Percentiles rank a stretch among this genome's conserved stretches.
Evolutionary conservation across 805 yeast genomes (phyloP).

Genomic region (Schizosaccharomyces osmophilus): DNA sequence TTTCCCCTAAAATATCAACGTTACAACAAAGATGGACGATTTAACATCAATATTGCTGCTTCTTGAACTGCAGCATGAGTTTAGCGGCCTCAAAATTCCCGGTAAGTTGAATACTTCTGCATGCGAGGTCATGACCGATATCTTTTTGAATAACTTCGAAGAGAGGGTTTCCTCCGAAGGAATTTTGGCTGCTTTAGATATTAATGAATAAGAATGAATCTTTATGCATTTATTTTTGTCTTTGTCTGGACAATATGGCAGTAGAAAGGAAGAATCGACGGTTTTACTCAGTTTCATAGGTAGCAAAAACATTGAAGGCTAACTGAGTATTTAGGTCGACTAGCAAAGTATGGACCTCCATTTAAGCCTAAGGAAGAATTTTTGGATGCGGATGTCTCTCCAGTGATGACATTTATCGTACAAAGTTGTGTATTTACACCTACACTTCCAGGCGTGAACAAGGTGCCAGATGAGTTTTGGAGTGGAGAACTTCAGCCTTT

Average conservation of each 20-base stretch:
- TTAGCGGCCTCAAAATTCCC: neutral
- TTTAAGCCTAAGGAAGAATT: neutral
- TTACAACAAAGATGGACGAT: neutral
- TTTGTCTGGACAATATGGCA: too few relatives aligned
- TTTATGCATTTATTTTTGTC: too few relatives aligned
- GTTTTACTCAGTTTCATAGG: too few relatives aligned
- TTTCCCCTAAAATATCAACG: neutral
- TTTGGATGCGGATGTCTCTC: neutral
- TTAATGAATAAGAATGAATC: too few relatives aligned
- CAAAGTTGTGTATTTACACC: neutral
- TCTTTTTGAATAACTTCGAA: too few relatives aligned
- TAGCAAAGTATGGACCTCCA: neutral
- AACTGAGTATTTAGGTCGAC: neutral
- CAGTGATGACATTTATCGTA: neutral
- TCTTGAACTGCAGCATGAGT: neutral
- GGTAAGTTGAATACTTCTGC: neutral
- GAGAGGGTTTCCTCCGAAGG: too few relatives aligned
- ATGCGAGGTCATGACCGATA: too few relatives aligned
- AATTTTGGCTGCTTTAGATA: too few relatives aligned
- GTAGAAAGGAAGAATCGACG: too few relatives aligned
- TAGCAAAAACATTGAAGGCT: neutral
- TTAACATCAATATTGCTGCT: neutral
- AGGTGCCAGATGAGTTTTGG: slow-evolving; percentile 1
- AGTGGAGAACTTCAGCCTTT: neutral
- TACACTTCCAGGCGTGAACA: neutral